phyloP scores from a whole-genome alignment of 1,284 basidiomycete genomes.

The Apiotrichum sp. region DNA sequence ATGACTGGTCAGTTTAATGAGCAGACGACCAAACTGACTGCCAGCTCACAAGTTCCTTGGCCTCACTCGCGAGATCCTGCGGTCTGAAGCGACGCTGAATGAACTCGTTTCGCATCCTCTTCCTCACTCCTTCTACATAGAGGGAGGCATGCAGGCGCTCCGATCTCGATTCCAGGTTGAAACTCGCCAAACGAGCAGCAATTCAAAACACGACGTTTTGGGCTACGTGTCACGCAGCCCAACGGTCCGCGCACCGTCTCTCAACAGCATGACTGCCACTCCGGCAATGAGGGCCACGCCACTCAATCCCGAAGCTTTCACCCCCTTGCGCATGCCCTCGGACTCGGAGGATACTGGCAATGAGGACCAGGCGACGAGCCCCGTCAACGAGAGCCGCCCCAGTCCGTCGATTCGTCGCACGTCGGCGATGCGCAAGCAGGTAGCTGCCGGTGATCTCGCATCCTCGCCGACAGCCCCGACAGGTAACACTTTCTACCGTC shows the following conservation, averaged over 20 bases:
- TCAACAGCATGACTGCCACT: conserved; percentile 25
- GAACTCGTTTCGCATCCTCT: conserved; percentile 92
- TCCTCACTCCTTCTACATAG: conserved; percentile 83
- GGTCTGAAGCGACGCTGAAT: conserved; percentile 95
- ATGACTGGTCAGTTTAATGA: conserved; percentile 47
- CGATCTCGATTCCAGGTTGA: conserved; percentile 63
- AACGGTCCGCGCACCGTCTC: conserved; percentile 34
- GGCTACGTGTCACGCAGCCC: conserved; percentile 37
- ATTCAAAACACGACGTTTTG: conserved; percentile 41
- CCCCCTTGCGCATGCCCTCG: neutral
- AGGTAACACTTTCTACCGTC: conserved; percentile 39
- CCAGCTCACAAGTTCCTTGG: conserved; percentile 92
- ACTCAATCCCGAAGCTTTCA: neutral
- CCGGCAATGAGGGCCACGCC: conserved; percentile 14
- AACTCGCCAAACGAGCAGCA: conserved; percentile 6
- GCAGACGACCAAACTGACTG: conserved; percentile 26
- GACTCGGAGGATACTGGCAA: conserved; percentile 8
- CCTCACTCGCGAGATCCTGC: conserved; percentile 87
- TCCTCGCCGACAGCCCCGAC: conserved; percentile 43
- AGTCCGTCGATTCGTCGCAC: conserved; percentile 22
- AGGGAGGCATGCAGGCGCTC: conserved; percentile 82
- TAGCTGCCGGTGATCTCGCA: conserved; percentile 52
- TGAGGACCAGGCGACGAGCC: neutral
- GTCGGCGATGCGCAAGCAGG: conserved; percentile 42
- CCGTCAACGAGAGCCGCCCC: conserved; percentile 11